Evolutionary conservation across 108 stramenopile genomes (phyloP).

Genomic region (Chaetoceros tenuissimus): DNA sequence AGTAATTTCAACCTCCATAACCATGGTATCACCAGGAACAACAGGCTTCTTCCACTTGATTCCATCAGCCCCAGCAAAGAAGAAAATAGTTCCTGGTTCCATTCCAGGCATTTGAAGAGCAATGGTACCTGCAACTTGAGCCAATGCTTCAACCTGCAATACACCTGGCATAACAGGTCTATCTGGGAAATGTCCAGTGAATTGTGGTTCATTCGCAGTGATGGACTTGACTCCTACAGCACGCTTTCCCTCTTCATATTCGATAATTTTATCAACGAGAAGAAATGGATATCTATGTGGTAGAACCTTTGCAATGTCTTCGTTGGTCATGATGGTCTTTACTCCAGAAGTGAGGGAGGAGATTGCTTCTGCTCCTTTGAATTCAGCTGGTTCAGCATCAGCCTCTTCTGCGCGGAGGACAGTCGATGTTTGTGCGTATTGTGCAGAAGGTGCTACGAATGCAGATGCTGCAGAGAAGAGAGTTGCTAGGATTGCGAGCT

Average conservation of each 20-base stretch:
- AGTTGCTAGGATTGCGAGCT: slow-evolving; percentile 33
- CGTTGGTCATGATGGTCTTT: slow-evolving; percentile 71
- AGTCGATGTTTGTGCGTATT: neutral
- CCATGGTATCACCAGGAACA: slow-evolving; percentile 89
- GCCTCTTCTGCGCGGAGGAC: slow-evolving; percentile 9
- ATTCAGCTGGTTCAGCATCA: slow-evolving; percentile 4
- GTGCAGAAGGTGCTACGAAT: slow-evolving; percentile 28
- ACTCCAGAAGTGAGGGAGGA: slow-evolving; percentile 58
- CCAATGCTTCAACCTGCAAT: slow-evolving; percentile 94
- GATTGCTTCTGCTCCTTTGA: slow-evolving; percentile 46
- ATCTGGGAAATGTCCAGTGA: slow-evolving; percentile 97
- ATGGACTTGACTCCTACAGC: slow-evolving; percentile 95
- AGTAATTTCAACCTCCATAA: slow-evolving; percentile 93
- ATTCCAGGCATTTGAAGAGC: slow-evolving; percentile 83
- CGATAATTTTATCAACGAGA: slow-evolving; percentile 86
- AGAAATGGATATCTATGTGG: slow-evolving; percentile 94
- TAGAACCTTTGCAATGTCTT: slow-evolving; percentile 85
- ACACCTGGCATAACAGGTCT: slow-evolving; percentile 98
- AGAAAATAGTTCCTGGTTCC: slow-evolving; percentile 82
- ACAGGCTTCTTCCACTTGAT: slow-evolving; percentile 98
- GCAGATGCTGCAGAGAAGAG: slow-evolving; percentile 29
- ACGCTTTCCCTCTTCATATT: slow-evolving; percentile 86
- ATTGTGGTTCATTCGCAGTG: slow-evolving; percentile 95
- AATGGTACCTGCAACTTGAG: slow-evolving; percentile 93
- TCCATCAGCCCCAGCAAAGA: slow-evolving; percentile 95